Percentiles rank a stretch among this genome's conserved stretches.
Conservation (phyloP, 2,329 filamentous ascomycete genomes). For the Paradendryphiella salina region DNA sequence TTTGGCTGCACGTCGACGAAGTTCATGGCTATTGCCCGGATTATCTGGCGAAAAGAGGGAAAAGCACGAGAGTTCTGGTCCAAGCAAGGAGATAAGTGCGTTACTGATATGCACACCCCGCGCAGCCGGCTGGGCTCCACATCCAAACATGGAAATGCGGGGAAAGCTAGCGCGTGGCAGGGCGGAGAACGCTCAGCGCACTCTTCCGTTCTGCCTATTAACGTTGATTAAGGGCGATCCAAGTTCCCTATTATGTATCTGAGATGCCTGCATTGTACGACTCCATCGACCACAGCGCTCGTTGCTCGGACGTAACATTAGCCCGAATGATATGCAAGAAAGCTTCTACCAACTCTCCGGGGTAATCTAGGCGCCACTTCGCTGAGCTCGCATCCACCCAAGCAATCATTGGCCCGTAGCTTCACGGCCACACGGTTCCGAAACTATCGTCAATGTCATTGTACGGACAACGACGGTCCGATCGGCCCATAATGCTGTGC, state of each 20-base stretch:
- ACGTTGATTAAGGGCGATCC: background rate
- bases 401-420: conserved; percentile 1
- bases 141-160: conserved; percentile 32
- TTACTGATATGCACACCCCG: conserved; percentile 39
- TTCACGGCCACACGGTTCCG: conserved; percentile 5
- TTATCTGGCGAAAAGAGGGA: conserved; percentile 33
- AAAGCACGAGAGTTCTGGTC: conserved; percentile 24
- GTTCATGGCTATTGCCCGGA: conserved; percentile 39
- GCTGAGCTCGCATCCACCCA: background rate
- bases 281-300: background rate
- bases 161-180: conserved; percentile 29
- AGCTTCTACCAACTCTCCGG: background rate
- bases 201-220: background rate
- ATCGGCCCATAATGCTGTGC: conserved; percentile 5
- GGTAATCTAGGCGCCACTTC: conserved; percentile 1
- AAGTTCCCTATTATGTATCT: background rate
- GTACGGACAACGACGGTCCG: background rate
- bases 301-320: background rate
- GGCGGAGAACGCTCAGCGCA: conserved; percentile 6
- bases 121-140: conserved; percentile 26
- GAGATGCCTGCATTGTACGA: background rate
- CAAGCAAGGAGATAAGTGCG: conserved; percentile 16
- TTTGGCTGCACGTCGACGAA: conserved; percentile 44
- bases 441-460: conserved; percentile 6
- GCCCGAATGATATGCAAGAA: background rate